Evolutionary conservation across 2,329 filamentous ascomycete species (phyloP), one percentile per base, ranked within the genome.

Genomic region (Dichotomopilus funicola): DNA sequence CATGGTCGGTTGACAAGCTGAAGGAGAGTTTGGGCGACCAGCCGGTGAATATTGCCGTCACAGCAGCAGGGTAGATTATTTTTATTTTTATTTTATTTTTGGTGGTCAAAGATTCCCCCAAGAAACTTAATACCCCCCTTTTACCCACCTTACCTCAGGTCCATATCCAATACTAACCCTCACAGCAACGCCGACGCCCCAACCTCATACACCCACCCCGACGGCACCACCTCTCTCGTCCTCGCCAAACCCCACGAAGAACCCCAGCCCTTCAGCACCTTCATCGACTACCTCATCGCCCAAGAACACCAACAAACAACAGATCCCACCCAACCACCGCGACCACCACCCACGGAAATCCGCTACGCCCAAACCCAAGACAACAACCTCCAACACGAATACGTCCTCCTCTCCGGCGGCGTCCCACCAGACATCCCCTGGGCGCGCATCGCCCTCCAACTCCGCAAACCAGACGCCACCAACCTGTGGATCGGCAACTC

Each of bases 401-500:
- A 91, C 67, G 60, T 72, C 0, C 64, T 75, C 0, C 77, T 94
- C 2, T 83, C 85, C 65, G 64, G 73, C 0, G 79, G 88, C 61
- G 81, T 89, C 0, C 85, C 83, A 9, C 69, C 69, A 2, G 78
- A 80, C 54, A 83, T 92, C 47, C 78, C 86, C 1, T 94, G 88
- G 67, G 88, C 88, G 0, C 80, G 85, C 34, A 83, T 89, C 58
- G 88, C 88, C 0, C 79, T 65, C 5, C 73, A 27, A 27, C 19
- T 79, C 41, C 75, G 78, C 49, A 65, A 72, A 0, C 86, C 88
- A 0, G 89, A 94, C 60, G 89, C 89, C 11, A 80, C 90, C 59
- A 94, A 94, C 66, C 77, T 94, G 65, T 92, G 89, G 89, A 83
- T 94, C 49, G 89, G 89, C 53, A 88, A 89, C 70, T 81, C 82